Percentiles rank a stretch among this genome's conserved stretches.
These are phyloP conservation scores for Coemansia sp. DNA, from an alignment of 192 early-diverging fungal species.

Conservation along the genomic window DNA sequence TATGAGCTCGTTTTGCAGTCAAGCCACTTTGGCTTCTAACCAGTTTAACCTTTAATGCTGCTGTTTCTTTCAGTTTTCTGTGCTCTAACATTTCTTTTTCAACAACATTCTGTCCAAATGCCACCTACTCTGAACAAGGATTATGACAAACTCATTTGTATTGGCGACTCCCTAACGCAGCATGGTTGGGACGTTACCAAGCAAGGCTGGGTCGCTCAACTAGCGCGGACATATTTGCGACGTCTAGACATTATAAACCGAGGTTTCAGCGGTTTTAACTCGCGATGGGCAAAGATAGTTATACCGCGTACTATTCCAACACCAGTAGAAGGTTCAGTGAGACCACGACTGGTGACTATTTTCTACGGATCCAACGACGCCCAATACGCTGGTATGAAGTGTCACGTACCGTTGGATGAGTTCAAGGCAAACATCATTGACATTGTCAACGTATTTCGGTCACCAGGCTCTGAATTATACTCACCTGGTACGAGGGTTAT, in stretches of 20 bases:
- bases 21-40: too few relatives aligned
- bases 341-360: slow-evolving; percentile 21
- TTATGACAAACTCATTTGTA: slow-evolving; percentile 18
- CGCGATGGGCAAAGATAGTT: slow-evolving; percentile 12
- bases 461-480: slow-evolving; percentile 5
- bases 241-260: slow-evolving; percentile 38
- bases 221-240: slow-evolving; percentile 26
- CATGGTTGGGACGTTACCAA: slow-evolving; percentile 37
- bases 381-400: slow-evolving; percentile 4
- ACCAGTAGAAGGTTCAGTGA: background rate
- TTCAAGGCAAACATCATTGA: slow-evolving; percentile 14
- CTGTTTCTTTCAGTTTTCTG: background rate
- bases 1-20: too few relatives aligned
- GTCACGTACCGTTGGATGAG: slow-evolving; percentile 41
- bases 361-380: slow-evolving; percentile 48
- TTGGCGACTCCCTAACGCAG: slow-evolving; percentile 50
- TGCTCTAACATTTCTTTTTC: background rate
- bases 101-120: slow-evolving; percentile 9
- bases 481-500: slow-evolving; percentile 16
- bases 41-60: background rate
- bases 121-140: background rate
- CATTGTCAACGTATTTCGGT: slow-evolving; percentile 7
- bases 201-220: slow-evolving; percentile 43
- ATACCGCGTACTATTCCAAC: slow-evolving; percentile 17
- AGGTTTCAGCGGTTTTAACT: slow-evolving; percentile 41